Conservation (phyloP, 495 filamentous ascomycete species). For the Aspergillus indologenus region DNA sequence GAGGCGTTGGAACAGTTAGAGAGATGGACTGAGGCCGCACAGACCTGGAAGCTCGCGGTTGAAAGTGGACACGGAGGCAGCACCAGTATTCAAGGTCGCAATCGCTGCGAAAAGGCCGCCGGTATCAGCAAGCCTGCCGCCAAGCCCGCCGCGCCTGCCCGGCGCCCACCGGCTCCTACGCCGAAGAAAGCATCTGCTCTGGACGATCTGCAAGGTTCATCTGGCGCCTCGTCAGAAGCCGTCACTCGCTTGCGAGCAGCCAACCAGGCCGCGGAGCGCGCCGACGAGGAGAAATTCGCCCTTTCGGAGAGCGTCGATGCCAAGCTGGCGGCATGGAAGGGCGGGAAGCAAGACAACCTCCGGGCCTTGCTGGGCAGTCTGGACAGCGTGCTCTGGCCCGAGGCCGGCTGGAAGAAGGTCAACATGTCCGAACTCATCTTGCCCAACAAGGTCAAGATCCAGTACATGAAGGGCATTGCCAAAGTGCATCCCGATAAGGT, state of each 20-base stretch:
- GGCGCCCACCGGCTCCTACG: constrained; percentile 33
- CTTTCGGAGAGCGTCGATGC: constrained; percentile 81
- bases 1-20: constrained; percentile 95
- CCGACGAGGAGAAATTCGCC: constrained; percentile 89
- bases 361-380: constrained; percentile 84
- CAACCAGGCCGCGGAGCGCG: constrained; percentile 76
- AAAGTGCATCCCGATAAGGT: constrained; percentile 99
- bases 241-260: constrained; percentile 76
- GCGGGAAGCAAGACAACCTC: constrained; percentile 87
- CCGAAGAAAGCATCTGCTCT: constrained; percentile 47
- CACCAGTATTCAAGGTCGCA: constrained; percentile 79
- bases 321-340: constrained; percentile 72
- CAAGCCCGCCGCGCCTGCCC: constrained; percentile 36
- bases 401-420: constrained; percentile 94
- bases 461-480: constrained; percentile 98
- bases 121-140: constrained; percentile 50
- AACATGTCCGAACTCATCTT: constrained; percentile 87
- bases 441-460: constrained; percentile 89
- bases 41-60: constrained; percentile 77
- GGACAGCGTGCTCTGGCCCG: constrained; percentile 87
- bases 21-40: constrained; percentile 80
- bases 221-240: constrained; percentile 48
- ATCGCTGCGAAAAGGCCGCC: constrained; percentile 83
- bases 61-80: constrained; percentile 80
- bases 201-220: constrained; percentile 39